A percentile compares a stretch with the other conserved stretches of the same genome.
These are phyloP conservation scores for Mallotus nudiflorus DNA, from an alignment of 345 rosid genomes.

Conservation along the genomic window DNA sequence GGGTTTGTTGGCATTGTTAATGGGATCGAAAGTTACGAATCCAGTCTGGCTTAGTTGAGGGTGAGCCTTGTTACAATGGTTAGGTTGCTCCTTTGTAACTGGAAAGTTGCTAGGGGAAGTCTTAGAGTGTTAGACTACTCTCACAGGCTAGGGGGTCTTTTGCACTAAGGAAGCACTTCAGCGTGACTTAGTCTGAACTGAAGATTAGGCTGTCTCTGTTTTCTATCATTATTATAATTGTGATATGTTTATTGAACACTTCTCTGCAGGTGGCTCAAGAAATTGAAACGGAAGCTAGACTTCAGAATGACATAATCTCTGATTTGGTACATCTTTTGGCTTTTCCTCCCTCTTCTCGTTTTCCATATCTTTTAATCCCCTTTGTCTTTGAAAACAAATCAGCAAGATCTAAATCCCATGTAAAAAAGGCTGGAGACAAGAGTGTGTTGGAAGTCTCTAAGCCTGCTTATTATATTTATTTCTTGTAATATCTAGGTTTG, in stretches of 20 bases:
- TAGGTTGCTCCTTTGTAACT: too few relatives aligned
- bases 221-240: not conserved
- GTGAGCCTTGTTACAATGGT: too few relatives aligned
- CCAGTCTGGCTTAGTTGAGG: too few relatives aligned
- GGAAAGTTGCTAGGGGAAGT: too few relatives aligned
- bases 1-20: too few relatives aligned
- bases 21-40: too few relatives aligned
- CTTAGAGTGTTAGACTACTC: too few relatives aligned
- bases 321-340: slow-evolving; percentile 22
- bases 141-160: too few relatives aligned
- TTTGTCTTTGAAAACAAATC: not conserved
- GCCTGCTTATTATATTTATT: not conserved
- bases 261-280: slow-evolving; percentile 38
- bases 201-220: too few relatives aligned
- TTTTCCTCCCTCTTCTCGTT: not conserved
- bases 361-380: not conserved
- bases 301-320: slow-evolving; percentile 31
- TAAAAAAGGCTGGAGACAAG: not conserved
- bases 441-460: not conserved
- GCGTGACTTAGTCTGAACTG: too few relatives aligned
- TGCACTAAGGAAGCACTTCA: too few relatives aligned
- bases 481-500: too few relatives aligned
- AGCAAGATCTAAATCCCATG: not conserved
- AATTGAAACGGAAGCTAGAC: slow-evolving; percentile 37
- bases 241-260: not conserved